Base-by-base conservation (phyloP, 2,329 filamentous ascomycete species). In the Colletotrichum sp. region DNA sequence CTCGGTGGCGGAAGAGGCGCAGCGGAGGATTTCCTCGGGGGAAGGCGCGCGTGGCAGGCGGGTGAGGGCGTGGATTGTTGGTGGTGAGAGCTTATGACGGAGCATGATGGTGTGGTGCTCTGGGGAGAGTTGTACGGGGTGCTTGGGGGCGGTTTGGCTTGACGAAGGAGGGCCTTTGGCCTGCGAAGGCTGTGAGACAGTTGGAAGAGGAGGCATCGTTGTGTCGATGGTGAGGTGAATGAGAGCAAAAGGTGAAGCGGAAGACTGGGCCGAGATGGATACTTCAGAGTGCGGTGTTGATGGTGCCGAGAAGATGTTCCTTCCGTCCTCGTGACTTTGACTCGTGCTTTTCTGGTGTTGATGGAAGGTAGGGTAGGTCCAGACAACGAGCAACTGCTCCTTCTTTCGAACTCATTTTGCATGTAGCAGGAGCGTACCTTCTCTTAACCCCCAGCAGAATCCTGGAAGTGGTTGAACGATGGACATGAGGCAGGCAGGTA, bases 1-100 rank as follows among this genome's bases (percentile, higher is more conserved):
- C 71, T 88, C 85, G 26, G 81, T 81, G 32, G 86, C 85, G 15
- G 80, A 80, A 64, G 85, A 86, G 8, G 84, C 84, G n/a, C 78
- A 83, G 28, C 84, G 81, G 59, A 88, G 83, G 21, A 88, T 79
- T 8, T 82, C 78, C 6, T 81, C 80, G 32, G 77, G 71, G 0
- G 76, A 36, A 8, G 80, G 63, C 28, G 62, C 55, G 6, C 60
- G 65, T 2, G 78, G 69, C 16, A 80, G 77, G n/a, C 60, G 24
- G 8, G 64, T 36, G 49, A 80, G 76, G 34, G 71, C 63, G 28
- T 39, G 44, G 32, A 78, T 59, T 16, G 78, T 78, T 16, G 69
- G 55, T 10, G 66, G 39, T 10, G 78, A 78, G 28, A 78, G 69
- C 12, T 49, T 28, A 16, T 78, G 69, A 28, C 75, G 74, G 24